Conservation (phyloP, 495 filamentous ascomycete genomes). For the Penicillium diatomitis region DNA sequence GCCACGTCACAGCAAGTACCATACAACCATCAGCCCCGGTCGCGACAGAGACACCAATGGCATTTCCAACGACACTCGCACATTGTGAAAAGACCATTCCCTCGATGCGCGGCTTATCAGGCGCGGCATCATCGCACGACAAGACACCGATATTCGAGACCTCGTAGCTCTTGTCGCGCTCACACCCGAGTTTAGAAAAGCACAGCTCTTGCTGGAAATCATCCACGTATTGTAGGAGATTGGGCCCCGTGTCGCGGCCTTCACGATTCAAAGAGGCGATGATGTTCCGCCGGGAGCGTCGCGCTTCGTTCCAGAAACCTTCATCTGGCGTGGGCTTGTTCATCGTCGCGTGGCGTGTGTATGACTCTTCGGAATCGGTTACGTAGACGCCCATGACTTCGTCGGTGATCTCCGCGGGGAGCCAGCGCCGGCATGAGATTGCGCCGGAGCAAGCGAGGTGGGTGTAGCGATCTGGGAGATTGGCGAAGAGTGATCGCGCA, state of each 20-base stretch:
- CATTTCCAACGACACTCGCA: conserved; percentile 30
- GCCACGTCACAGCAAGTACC: conserved; percentile 29
- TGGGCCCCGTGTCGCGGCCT: conserved; percentile 24
- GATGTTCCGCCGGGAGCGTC: conserved; percentile 21
- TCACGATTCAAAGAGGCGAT: conserved; percentile 17
- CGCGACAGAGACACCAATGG: conserved; percentile 27
- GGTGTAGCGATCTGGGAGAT: conserved; percentile 16
- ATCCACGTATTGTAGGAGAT: conserved; percentile 29
- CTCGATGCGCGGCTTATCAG: conserved; percentile 17
- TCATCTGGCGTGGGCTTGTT: background rate
- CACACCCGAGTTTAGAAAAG: conserved; percentile 22
- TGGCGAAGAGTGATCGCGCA: conserved; percentile 24
- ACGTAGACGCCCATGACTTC: conserved; percentile 34
- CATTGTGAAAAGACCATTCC: conserved; percentile 39
- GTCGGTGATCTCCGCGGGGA: conserved; percentile 22
- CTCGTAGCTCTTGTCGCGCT: conserved; percentile 27
- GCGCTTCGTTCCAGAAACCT: conserved; percentile 32
- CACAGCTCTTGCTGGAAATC: conserved; percentile 26
- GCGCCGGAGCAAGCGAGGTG: conserved; percentile 13
- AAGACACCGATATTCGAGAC: conserved; percentile 38
- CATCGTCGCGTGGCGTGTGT: conserved; percentile 5
- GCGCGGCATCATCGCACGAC: conserved; percentile 10
- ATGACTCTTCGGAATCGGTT: conserved; percentile 14
- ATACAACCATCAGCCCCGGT: conserved; percentile 33
- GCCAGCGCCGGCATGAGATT: conserved; percentile 27